These are phyloP conservation scores for Salix dunnii DNA, from an alignment of 345 rosid species.

Conservation along the genomic window DNA sequence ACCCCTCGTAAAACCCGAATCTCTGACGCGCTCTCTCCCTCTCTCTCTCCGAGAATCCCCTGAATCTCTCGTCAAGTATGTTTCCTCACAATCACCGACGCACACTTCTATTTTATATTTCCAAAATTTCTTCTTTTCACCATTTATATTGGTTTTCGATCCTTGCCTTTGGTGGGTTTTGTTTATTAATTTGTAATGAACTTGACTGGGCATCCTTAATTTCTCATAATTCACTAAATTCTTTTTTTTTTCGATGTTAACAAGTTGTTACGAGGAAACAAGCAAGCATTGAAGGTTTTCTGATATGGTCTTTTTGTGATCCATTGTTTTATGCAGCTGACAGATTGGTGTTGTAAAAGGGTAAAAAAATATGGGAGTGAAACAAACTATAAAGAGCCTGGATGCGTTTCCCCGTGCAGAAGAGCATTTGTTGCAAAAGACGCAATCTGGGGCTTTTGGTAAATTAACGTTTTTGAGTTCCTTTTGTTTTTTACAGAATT, in stretches of 20 bases:
- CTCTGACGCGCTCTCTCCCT: not conserved
- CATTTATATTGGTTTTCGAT: not conserved
- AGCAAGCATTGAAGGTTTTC: not conserved
- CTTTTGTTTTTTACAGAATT: not conserved
- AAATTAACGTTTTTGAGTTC: not conserved
- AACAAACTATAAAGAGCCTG: conserved; percentile 73
- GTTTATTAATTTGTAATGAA: not conserved
- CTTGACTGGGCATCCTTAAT: not conserved
- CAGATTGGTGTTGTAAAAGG: not conserved
- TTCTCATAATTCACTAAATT: not conserved
- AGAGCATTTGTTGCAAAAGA: conserved; percentile 88
- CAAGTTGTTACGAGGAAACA: not conserved
- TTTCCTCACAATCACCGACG: not conserved
- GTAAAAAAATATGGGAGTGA: conserved; percentile 54
- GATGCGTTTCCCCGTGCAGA: conserved; percentile 98
- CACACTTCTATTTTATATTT: not conserved
- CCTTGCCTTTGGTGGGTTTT: not conserved
- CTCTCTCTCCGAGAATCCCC: not conserved
- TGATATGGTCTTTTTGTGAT: not conserved
- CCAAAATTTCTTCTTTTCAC: not conserved
- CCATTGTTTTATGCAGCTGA: not conserved
- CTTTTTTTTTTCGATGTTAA: not conserved
- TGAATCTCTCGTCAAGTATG: not conserved
- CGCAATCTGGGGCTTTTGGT: conserved; percentile 96
- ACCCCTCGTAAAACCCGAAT: not conserved